Evolutionary conservation across 805 yeast genomes (phyloP).

Genomic region (Kockiozyma suomiensis): DNA sequence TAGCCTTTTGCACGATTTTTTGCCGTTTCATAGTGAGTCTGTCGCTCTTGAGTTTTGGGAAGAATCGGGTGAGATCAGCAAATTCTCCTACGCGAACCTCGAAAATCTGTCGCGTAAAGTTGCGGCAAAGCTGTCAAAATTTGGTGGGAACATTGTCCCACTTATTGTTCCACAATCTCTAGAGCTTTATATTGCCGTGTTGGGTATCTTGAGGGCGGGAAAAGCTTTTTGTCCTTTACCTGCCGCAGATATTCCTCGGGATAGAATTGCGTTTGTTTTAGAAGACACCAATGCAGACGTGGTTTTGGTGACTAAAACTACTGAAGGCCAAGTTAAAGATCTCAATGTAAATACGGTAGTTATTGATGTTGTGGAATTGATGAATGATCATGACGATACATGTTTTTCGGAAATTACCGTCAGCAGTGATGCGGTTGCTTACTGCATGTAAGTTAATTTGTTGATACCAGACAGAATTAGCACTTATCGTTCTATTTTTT

Average conservation of each 20-base stretch:
- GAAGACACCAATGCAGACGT: constrained; percentile 28
- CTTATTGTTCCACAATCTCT: constrained; percentile 33
- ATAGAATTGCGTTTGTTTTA: constrained; percentile 27
- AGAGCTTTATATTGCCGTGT: constrained; percentile 30
- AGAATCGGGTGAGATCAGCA: not conserved
- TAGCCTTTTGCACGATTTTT: constrained; percentile 13
- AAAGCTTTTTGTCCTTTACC: constrained; percentile 36
- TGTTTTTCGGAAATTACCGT: not conserved
- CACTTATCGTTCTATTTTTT: not conserved
- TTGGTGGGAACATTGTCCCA: constrained; percentile 26
- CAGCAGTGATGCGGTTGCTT: constrained; percentile 16
- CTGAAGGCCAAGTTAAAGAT: constrained; percentile 2
- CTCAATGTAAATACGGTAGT: constrained; percentile 1
- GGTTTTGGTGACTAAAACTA: constrained; percentile 19
- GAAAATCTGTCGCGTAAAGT: constrained; percentile 4
- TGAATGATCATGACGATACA: not conserved
- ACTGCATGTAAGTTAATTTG: constrained; percentile 27
- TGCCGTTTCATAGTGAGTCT: not conserved
- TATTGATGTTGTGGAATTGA: constrained; percentile 4
- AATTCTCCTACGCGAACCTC: constrained; percentile 17
- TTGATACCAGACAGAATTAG: not conserved
- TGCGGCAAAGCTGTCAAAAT: not conserved
- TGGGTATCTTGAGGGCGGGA: constrained; percentile 36
- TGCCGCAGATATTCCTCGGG: constrained; percentile 26
- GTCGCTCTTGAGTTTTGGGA: constrained; percentile 24